Evolutionary conservation across 2,329 filamentous ascomycete genomes (phyloP).

Genomic region (Phaeophleospora eucalypticola): DNA sequence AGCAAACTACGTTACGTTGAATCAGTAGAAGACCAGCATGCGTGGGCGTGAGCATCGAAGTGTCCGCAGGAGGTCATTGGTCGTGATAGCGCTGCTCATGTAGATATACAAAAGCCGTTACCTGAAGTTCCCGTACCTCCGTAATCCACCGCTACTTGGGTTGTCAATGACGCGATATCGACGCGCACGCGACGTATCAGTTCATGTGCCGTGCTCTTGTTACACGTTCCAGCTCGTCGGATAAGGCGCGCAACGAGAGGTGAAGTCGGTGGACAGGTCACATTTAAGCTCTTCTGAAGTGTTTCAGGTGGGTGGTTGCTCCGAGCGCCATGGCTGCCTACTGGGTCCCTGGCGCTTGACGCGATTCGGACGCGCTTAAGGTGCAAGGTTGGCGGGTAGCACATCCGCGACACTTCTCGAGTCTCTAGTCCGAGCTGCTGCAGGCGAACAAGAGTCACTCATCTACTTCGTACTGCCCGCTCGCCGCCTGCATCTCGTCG

Average conservation of each 20-base stretch:
- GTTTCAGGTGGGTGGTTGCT: not conserved
- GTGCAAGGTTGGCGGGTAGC: not conserved
- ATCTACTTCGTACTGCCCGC: too few species aligned
- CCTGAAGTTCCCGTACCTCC: too few species aligned
- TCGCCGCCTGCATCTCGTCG: too few species aligned
- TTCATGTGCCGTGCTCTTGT: too few species aligned
- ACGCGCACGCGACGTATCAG: too few species aligned
- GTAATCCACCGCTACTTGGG: too few species aligned
- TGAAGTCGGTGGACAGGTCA: not conserved
- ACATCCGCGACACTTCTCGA: not conserved
- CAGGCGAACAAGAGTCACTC: too few species aligned
- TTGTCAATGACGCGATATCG: too few species aligned
- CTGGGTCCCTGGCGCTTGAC: not conserved
- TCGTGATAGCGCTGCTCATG: not conserved
- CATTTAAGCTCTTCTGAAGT: not conserved
- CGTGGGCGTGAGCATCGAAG: not conserved
- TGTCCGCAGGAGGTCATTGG: not conserved
- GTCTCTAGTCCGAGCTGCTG: not conserved
- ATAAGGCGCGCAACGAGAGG: too few species aligned
- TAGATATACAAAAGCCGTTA: not conserved
- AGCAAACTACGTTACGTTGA: constrained; percentile 48
- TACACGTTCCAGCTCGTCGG: not conserved
- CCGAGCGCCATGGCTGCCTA: not conserved
- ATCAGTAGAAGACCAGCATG: too few species aligned
- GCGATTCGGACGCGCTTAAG: not conserved